Base-by-base conservation (phyloP, 2,329 filamentous ascomycete genomes). In the Neonectria faginata region DNA sequence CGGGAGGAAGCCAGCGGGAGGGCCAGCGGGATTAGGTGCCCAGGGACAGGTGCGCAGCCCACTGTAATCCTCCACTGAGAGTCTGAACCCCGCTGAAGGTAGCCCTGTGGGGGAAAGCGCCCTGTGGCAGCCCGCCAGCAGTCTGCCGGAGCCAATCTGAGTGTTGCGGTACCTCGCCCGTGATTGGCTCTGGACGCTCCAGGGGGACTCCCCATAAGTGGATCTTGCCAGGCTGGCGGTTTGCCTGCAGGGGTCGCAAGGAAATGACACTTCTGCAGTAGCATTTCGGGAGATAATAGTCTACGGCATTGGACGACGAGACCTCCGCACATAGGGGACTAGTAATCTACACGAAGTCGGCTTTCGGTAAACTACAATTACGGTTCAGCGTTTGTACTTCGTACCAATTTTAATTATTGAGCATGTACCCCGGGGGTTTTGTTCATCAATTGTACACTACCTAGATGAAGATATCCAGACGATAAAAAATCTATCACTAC, bases 141-240 rank as follows among this genome's bases (percentile, higher is more conserved):
- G 50, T 44, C 53, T 61, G 48, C 33, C 55, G 41, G 31, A 25
- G 31, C 27, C 62, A 53, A 64, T 66, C 64, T 65, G 55, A 57
- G 50, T 18, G 54, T 16, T 52, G 33, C 33, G 47, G 50, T 56
- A 33, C 22, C 10, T 18, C 18, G 14, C 9, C 14, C 12, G 27
- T 69, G 36, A 69, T 72, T 73, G 69, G 71, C 16, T 16, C 20
- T 18, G n/a, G 3, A n/a, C 14, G 31, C 31, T 31, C 54, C 65
- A 66, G 61, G 64, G 48, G 48, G 5, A 6, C 53, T 53, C 61
- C 60, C 60, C 61, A 66, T 56, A 54, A 54, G 65, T 53, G 68
- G 67, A 62, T 48, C 64, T 14, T 68, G 63, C 59, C 67, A 66
- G 52, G 64, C 64, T 70, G 67, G 68, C 65, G 62, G 61, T 68